A percentile compares a stretch with the other conserved stretches of the same genome.
These are phyloP conservation scores for Uronychia binucleata DNA, from an alignment of 73 alveolate genomes.

Conservation along the genomic window DNA sequence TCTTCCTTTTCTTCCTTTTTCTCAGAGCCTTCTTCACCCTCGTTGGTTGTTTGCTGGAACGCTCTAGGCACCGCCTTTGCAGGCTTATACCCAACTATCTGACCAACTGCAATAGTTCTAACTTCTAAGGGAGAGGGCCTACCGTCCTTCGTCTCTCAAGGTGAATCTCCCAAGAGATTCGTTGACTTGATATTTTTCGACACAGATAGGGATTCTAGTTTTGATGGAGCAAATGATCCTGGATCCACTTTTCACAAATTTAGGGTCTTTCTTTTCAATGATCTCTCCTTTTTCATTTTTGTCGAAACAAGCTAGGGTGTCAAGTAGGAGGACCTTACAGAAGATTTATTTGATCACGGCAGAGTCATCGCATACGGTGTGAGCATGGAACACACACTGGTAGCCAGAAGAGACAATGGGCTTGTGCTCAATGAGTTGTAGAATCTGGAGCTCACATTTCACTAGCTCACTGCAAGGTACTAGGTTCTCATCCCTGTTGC, in stretches of 20 bases:
- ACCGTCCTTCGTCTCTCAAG: conserved; percentile 77
- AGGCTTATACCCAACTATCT: conserved; percentile 46
- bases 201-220: conserved; percentile 38
- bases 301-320: conserved; percentile 32
- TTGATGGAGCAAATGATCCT: conserved; percentile 39
- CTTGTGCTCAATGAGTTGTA: conserved; percentile 83
- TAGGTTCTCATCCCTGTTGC: conserved; percentile 71
- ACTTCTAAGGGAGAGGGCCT: background rate
- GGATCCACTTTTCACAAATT: conserved; percentile 53
- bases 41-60: background rate
- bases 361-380: conserved; percentile 45
- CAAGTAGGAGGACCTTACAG: conserved; percentile 9
- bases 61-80: background rate
- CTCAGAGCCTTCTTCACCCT: background rate
- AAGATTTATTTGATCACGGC: conserved; percentile 27
- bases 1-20: background rate
- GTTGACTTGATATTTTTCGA: conserved; percentile 38
- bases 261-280: conserved; percentile 69
- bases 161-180: conserved; percentile 75
- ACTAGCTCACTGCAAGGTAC: conserved; percentile 77
- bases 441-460: conserved; percentile 88
- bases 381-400: conserved; percentile 68
- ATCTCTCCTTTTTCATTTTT: conserved; percentile 60
- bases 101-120: conserved; percentile 51
- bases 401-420: conserved; percentile 94